Percentiles rank a stretch among this genome's conserved stretches.
phyloP scores from a whole-genome alignment of 768 basidiomycete species.

The Trametes coccinea region DNA sequence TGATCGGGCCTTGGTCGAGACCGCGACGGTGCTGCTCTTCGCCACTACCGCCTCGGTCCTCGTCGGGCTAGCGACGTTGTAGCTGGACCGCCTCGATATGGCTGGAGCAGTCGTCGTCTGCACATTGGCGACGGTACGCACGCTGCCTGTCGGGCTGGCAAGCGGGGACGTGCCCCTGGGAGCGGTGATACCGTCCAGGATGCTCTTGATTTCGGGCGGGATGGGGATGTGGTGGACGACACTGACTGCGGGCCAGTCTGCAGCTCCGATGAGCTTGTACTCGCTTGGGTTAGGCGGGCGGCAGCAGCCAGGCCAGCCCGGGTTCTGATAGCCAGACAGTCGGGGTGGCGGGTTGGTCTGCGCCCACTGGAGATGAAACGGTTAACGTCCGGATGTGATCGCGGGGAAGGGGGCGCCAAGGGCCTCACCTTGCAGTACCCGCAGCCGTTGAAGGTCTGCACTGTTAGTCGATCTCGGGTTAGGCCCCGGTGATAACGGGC shows the following conservation, averaged over 20 bases:
- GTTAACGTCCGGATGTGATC: constrained; percentile 7
- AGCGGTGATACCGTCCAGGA: constrained; percentile 51
- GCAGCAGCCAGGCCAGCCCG: constrained; percentile 89
- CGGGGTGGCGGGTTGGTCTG: constrained; percentile 56
- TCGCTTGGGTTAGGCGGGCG: constrained; percentile 66
- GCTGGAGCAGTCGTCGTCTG: constrained; percentile 24
- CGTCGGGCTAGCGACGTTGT: constrained; percentile 25
- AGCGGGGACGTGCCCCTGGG: constrained; percentile 34
- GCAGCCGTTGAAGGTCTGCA: constrained; percentile 82
- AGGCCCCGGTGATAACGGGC: constrained; percentile 22
- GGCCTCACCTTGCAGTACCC: constrained; percentile 83
- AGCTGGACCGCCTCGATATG: constrained; percentile 28
- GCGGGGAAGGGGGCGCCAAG: constrained; percentile 19
- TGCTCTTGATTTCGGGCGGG: constrained; percentile 68
- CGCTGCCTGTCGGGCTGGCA: constrained; percentile 18
- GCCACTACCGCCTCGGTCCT: constrained; percentile 23
- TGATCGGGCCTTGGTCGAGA: constrained; percentile 50
- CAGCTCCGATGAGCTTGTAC: constrained; percentile 60
- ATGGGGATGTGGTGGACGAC: constrained; percentile 73
- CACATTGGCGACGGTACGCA: constrained; percentile 14
- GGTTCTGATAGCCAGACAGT: constrained; percentile 60
- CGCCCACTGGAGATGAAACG: constrained; percentile 62
- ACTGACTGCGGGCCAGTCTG: constrained; percentile 82
- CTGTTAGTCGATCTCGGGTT: constrained; percentile 38
- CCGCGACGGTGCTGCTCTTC: constrained; percentile 27